Evolutionary conservation across 768 basidiomycete genomes (phyloP), one percentile per base, ranked within the genome.

Genomic region (Albatrellus ellisii): DNA sequence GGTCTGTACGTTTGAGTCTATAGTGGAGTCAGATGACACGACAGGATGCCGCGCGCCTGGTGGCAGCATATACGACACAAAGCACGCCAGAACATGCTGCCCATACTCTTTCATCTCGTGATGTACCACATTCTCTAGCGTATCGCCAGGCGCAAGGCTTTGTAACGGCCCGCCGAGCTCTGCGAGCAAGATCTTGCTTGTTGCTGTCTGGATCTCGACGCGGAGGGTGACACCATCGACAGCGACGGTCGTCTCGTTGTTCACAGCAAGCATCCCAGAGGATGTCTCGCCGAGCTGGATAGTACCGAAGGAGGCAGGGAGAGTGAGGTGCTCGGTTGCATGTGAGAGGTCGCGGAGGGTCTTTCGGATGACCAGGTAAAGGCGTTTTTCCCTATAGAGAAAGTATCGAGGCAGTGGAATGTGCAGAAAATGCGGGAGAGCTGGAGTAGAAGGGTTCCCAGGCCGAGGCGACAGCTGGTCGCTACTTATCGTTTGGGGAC

Each of bases 61-160:
- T 2, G 79, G 78, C 9, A 82, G 66, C n/a, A 73, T 77, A 65
- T 94, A 95, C 18, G 73, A 72, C 21, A 94, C 84, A 5, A 77
- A 77, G 54, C 88, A 90, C 2, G 78, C 85, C 28, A 97, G 64
- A 9, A 92, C 85, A 58, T 94, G 90, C 54, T 88, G 78, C 1
- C 89, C 90, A 15, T 94, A 67, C 55, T 97, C 91, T 60, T 95
- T 95, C 50, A 95, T 85, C 62, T 97, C 92, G 53, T 88, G 84
- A 46, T 76, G 68, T 1, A 89, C 79, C 12, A 84, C 62, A 32
- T 67, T 63, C 55, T 87, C 80, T 25, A 86, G 52, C 0, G 74
- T 74, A 52, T 77, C 74, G 18, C 76, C 74, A 2, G 69, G 65
- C 0, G 57, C 41, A 37, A 94, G 61, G 18, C 54, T 59, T 27